phyloP scores from a whole-genome alignment of 1,284 basidiomycete species.

The Stereum hirsutum region DNA sequence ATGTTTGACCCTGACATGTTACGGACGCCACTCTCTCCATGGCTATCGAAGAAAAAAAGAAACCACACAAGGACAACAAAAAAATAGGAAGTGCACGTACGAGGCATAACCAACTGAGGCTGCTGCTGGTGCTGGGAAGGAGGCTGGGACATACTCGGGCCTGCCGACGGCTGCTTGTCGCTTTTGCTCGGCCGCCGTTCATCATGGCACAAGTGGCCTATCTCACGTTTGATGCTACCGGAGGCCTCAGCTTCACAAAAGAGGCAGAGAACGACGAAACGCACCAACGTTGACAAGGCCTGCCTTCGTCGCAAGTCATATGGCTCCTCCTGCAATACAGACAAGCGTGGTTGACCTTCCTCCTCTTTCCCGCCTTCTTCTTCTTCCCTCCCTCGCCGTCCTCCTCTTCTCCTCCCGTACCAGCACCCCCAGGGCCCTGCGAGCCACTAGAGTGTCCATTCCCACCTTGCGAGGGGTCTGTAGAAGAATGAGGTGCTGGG shows the following conservation, averaged over 20 bases:
- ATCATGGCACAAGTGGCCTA: conserved; percentile 85
- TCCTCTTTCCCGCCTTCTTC: conserved; percentile 51
- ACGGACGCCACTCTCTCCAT: too few relatives aligned
- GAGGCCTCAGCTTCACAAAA: conserved; percentile 5
- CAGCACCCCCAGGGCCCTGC: too few relatives aligned
- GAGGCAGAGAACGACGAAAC: conserved; percentile 6
- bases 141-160: conserved; percentile 13
- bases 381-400: conserved; percentile 19
- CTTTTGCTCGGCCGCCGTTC: conserved; percentile 52
- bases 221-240: conserved; percentile 81
- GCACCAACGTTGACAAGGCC: conserved; percentile 86
- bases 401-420: too few relatives aligned
- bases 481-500: too few relatives aligned
- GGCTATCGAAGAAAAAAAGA: too few relatives aligned
- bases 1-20: too few relatives aligned
- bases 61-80: too few relatives aligned
- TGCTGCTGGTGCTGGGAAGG: conserved; percentile 13
- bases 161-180: conserved; percentile 28
- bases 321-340: conserved; percentile 90
- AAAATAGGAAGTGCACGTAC: conserved; percentile 9
- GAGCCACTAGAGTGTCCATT: too few relatives aligned
- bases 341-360: conserved; percentile 87
- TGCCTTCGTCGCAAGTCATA: conserved; percentile 88
- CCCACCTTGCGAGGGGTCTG: too few relatives aligned
- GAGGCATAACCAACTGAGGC: conserved; percentile 25